These are phyloP conservation scores for Gossypium anomalum DNA, from an alignment of 345 rosid species.

Conservation along the genomic window DNA sequence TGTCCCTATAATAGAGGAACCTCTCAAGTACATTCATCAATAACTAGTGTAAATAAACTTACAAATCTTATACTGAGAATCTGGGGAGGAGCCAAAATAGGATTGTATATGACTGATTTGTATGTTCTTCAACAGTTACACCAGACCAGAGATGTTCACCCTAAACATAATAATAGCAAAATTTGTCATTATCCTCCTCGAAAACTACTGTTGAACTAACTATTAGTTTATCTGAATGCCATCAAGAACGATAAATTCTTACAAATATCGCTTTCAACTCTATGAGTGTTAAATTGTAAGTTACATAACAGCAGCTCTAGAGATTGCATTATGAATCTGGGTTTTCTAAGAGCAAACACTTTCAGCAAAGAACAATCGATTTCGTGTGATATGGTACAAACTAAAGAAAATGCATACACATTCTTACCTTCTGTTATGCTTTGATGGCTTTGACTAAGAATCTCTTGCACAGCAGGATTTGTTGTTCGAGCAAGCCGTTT, in stretches of 20 bases:
- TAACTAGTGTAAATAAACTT: constrained; percentile 2
- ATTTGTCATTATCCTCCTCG: background rate
- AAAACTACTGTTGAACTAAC: background rate
- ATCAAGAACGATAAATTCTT: background rate
- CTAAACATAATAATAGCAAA: constrained; percentile 4
- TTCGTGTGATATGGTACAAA: background rate
- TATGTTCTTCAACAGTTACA: background rate
- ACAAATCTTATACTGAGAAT: background rate
- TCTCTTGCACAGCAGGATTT: constrained; percentile 28
- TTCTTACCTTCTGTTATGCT: constrained; percentile 41
- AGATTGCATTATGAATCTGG: constrained; percentile 3
- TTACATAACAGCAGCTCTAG: background rate
- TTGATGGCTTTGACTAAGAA: constrained; percentile 21
- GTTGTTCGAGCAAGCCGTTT: constrained; percentile 66
- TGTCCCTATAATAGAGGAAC: too few species aligned
- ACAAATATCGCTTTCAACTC: background rate
- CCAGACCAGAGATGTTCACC: background rate
- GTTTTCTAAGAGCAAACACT: background rate
- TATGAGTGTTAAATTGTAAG: background rate
- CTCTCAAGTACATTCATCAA: too few species aligned
- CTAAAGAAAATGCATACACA: background rate
- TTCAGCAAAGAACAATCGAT: background rate
- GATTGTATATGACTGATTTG: background rate
- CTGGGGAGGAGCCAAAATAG: background rate
- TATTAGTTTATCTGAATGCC: background rate